Base-by-base conservation (phyloP, 2,329 filamentous ascomycete genomes). In the Paracorniculantispora psalliotae region DNA sequence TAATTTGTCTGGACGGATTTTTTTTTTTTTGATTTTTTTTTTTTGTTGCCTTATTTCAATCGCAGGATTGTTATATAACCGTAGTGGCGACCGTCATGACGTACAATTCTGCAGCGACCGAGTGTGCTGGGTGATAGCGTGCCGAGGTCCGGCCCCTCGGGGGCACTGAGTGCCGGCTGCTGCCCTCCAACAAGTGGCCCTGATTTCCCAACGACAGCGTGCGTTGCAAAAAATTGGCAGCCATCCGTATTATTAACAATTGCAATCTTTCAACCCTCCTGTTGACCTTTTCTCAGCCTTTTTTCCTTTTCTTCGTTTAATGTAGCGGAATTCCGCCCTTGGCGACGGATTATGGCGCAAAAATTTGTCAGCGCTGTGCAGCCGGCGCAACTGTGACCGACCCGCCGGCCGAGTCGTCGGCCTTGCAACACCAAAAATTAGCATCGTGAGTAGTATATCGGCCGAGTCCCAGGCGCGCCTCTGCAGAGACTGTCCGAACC, bases 121-220 rank as follows among this genome's bases (percentile, higher is more conserved):
- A n/a, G n/a, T n/a, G 51, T 21, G 43, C 21, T 46, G 43, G 39
- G 2, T 26, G 21, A 35, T n/a, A n/a, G n/a, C n/a, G n/a, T n/a
- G 37, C 53, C 53, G 53, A 56, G 53, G 53, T 48, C 53, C 53
- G 53, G 53, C 33, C 43, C 53, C 37, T 56, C 43, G 43, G 30
- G 21, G 28, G 17, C 52, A 35, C 41, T 21, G n/a, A 13, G 3
- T n/a, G 17, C 25, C 51, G 25, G 41, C 52, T 56, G 43, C 43
- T 44, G 33, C 28, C 13, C 52, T 28, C 17, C 26, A 23, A 10
- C n/a, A 23, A 19, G 17, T 6, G 30, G 51, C 25, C 39, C 51
- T 44, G 37, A 54, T 51, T 9, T 19, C 10, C 8, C 37, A 25
- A 23, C n/a, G n/a, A n/a, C n/a, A n/a, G n/a, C n/a, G n/a, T n/a